Conservation (phyloP, 768 basidiomycete species). For the Filobasidium floriforme region DNA sequence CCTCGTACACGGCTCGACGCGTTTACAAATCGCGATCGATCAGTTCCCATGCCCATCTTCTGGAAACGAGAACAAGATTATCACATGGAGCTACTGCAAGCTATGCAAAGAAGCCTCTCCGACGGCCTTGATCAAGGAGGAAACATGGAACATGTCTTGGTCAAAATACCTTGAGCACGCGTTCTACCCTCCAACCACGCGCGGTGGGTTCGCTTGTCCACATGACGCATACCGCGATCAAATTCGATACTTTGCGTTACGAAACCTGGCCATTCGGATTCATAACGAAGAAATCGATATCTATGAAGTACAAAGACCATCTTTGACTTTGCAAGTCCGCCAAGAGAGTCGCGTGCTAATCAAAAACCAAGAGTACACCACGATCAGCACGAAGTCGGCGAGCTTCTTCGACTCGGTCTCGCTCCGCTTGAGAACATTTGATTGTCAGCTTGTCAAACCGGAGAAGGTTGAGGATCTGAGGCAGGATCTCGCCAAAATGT, state of each 20-base stretch:
- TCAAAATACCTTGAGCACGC: constrained; percentile 92
- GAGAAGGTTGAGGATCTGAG: constrained; percentile 35
- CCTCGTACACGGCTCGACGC: constrained; percentile 81
- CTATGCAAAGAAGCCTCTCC: constrained; percentile 75
- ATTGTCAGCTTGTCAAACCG: constrained; percentile 39
- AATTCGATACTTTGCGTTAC: constrained; percentile 79
- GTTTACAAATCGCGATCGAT: constrained; percentile 76
- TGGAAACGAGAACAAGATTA: constrained; percentile 58
- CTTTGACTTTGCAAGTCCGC: constrained; percentile 73
- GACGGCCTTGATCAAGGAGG: constrained; percentile 82
- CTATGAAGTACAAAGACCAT: constrained; percentile 82
- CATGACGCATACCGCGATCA: constrained; percentile 94
- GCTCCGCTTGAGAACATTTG: constrained; percentile 42
- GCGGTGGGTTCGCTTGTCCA: constrained; percentile 75
- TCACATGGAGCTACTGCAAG: constrained; percentile 69
- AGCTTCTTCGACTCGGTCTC: constrained; percentile 49
- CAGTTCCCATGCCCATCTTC: constrained; percentile 50
- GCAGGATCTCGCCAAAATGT: constrained; percentile 48
- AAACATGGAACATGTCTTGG: constrained; percentile 89
- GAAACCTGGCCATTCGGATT: constrained; percentile 54
- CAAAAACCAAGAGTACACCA: constrained; percentile 83
- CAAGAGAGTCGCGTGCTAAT: constrained; percentile 80
- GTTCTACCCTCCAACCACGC: constrained; percentile 82
- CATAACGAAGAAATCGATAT: constrained; percentile 73
- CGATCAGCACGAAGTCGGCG: constrained; percentile 62